phyloP scores from a whole-genome alignment of 768 basidiomycete species.

The Tubosaeta brunneosetosa region DNA sequence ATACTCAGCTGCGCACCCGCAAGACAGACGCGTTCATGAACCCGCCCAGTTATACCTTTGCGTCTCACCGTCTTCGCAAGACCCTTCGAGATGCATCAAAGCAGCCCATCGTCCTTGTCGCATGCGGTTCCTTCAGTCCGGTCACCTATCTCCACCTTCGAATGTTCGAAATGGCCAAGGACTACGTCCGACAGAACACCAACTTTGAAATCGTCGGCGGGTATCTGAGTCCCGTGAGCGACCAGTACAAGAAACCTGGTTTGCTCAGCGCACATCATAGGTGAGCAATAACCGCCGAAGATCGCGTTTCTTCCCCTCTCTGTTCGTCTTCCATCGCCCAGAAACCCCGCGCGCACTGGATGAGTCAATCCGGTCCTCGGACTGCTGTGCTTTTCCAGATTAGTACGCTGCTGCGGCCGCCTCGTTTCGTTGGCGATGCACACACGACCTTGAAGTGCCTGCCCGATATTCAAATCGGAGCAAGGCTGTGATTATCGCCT shows the following conservation, averaged over 20 bases:
- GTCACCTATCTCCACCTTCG: slow-evolving; percentile 97
- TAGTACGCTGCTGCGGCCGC: slow-evolving; percentile 12
- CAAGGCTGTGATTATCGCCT: slow-evolving; percentile 3
- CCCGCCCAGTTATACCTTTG: slow-evolving; percentile 65
- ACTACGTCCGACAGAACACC: slow-evolving; percentile 89
- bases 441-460: slow-evolving; percentile 1
- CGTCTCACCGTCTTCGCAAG: slow-evolving; percentile 56
- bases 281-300: slow-evolving; percentile 45
- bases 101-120: slow-evolving; percentile 90
- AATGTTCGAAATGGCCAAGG: slow-evolving; percentile 99
- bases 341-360: background rate
- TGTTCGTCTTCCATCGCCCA: background rate
- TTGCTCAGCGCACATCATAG: slow-evolving; percentile 83
- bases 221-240: slow-evolving; percentile 94
- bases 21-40: slow-evolving; percentile 44
- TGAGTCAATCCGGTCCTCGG: slow-evolving; percentile 1
- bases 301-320: background rate
- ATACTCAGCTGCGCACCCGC: slow-evolving; percentile 18
- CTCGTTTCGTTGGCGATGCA: slow-evolving; percentile 10
- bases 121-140: slow-evolving; percentile 97
- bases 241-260: slow-evolving; percentile 95
- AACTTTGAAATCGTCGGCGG: slow-evolving; percentile 92
- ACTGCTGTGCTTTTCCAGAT: slow-evolving; percentile 4
- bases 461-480: slow-evolving; percentile 2
- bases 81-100: slow-evolving; percentile 58